Evolutionary conservation across 805 yeast genomes (phyloP).

Genomic region (Jamesozyma rosinii): DNA sequence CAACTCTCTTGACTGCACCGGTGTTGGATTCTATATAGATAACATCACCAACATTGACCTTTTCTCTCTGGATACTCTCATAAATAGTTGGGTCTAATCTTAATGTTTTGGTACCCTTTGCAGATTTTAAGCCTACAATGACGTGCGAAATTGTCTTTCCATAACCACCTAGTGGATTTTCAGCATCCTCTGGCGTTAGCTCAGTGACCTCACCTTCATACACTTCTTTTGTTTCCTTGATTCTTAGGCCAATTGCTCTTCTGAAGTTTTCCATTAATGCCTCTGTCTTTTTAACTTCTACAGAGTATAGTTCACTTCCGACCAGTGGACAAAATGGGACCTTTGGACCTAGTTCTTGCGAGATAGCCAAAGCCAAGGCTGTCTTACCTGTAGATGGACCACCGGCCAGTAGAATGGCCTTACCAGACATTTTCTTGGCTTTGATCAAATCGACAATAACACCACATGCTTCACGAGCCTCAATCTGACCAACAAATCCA

Average conservation of each 20-base stretch:
- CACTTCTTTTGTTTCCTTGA: slow-evolving; percentile 94
- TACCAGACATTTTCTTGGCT: slow-evolving; percentile 86
- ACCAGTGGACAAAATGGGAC: slow-evolving; percentile 97
- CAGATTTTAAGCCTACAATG: slow-evolving; percentile 84
- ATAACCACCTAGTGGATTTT: slow-evolving; percentile 93
- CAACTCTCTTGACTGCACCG: slow-evolving; percentile 94
- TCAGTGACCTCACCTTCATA: slow-evolving; percentile 98
- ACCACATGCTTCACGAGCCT: slow-evolving; percentile 87
- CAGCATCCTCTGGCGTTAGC: slow-evolving; percentile 89
- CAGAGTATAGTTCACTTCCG: slow-evolving; percentile 86
- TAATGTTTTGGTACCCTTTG: slow-evolving; percentile 80
- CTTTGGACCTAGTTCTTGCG: slow-evolving; percentile 92
- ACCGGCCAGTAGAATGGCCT: slow-evolving; percentile 92
- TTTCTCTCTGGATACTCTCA: slow-evolving; percentile 89
- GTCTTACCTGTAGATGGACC: slow-evolving; percentile 99
- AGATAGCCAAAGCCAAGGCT: slow-evolving; percentile 89
- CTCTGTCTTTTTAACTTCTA: slow-evolving; percentile 96
- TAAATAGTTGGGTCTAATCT: slow-evolving; percentile 88
- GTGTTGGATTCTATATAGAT: slow-evolving; percentile 95
- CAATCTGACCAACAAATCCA: slow-evolving; percentile 68
- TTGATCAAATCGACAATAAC: slow-evolving; percentile 88
- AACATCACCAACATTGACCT: slow-evolving; percentile 91
- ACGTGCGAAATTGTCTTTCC: slow-evolving; percentile 95
- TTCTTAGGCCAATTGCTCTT: slow-evolving; percentile 90
- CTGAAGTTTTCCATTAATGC: slow-evolving; percentile 93